phyloP scores from a whole-genome alignment of 768 basidiomycete genomes.

The Kwoniella botswanensis region DNA sequence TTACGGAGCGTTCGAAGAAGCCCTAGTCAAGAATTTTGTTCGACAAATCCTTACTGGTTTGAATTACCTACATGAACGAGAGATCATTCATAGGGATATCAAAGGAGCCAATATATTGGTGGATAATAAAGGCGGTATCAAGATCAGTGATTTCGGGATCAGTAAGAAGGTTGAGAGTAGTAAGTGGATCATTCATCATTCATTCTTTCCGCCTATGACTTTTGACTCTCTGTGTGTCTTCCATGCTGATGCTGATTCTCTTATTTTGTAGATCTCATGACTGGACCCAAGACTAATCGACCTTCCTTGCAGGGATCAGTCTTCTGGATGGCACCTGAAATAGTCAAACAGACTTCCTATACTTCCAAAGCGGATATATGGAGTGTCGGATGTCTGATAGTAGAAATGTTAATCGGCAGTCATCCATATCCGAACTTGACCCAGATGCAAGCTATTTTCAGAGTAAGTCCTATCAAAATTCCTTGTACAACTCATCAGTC shows the following conservation, averaged over 20 bases:
- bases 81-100: conserved; percentile 97
- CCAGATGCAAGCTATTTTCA: conserved; percentile 99
- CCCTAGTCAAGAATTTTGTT: conserved; percentile 88
- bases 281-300: conserved; percentile 73
- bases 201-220: background rate
- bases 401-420: conserved; percentile 95
- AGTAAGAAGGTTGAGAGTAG: conserved; percentile 97
- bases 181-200: conserved; percentile 61
- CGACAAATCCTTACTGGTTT: conserved; percentile 87
- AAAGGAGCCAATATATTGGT: conserved; percentile 98
- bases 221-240: background rate
- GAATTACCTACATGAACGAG: conserved; percentile 86
- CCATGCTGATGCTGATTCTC: background rate
- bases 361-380: conserved; percentile 94
- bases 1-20: conserved; percentile 94
- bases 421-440: conserved; percentile 94
- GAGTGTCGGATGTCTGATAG: conserved; percentile 92
- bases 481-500: background rate
- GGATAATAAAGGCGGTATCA: conserved; percentile 96
- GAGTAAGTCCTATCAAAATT: conserved; percentile 62
- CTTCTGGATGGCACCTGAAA: conserved; percentile 99
- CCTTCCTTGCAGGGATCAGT: conserved; percentile 96
- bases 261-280: conserved; percentile 53
- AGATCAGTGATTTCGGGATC: conserved; percentile 97
- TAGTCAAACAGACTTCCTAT: conserved; percentile 92